phyloP scores from a whole-genome alignment of 2,329 filamentous ascomycete genomes.

The Ascochyta rabiei region DNA sequence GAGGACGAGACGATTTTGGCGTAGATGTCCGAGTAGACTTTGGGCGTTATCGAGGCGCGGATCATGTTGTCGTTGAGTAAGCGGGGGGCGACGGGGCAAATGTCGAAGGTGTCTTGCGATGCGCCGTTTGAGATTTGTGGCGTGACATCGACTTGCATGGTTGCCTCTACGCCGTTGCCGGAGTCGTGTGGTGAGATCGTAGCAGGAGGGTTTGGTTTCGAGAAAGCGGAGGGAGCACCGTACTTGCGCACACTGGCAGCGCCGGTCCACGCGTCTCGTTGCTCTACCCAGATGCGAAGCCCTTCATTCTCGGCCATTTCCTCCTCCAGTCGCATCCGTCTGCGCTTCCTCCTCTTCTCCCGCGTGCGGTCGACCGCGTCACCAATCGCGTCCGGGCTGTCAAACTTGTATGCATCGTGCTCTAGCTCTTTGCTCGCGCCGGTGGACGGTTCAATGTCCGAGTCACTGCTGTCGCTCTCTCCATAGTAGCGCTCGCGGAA shows the following conservation, averaged over 20 bases:
- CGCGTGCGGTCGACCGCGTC: constrained; percentile 41
- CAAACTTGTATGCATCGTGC: constrained; percentile 49
- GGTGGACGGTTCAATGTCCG: constrained; percentile 22
- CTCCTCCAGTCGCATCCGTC: constrained; percentile 45
- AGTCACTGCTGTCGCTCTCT: constrained; percentile 36
- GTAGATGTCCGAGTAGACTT: constrained; percentile 82
- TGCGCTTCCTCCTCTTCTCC: constrained; percentile 45
- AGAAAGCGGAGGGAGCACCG: constrained; percentile 8
- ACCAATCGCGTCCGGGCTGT: constrained; percentile 54
- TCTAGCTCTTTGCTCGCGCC: constrained; percentile 35
- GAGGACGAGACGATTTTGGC: constrained; percentile 83
- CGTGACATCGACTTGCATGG: neutral
- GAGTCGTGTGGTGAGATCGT: constrained; percentile 5
- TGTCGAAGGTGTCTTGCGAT: constrained; percentile 29
- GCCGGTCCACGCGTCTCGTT: constrained; percentile 85
- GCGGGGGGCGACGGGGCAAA: constrained; percentile 75
- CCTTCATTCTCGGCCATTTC: constrained; percentile 76
- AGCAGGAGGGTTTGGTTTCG: neutral
- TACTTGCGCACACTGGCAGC: constrained; percentile 60
- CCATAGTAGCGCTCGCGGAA: constrained; percentile 55
- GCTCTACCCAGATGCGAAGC: constrained; percentile 75
- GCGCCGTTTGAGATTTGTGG: neutral
- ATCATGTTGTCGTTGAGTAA: constrained; percentile 77
- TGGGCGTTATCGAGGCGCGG: constrained; percentile 74
- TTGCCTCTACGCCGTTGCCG: constrained; percentile 1